These are phyloP conservation scores for Candida dubliniensis DNA, from an alignment of 1,139 yeast genomes.

Conservation along the genomic window DNA sequence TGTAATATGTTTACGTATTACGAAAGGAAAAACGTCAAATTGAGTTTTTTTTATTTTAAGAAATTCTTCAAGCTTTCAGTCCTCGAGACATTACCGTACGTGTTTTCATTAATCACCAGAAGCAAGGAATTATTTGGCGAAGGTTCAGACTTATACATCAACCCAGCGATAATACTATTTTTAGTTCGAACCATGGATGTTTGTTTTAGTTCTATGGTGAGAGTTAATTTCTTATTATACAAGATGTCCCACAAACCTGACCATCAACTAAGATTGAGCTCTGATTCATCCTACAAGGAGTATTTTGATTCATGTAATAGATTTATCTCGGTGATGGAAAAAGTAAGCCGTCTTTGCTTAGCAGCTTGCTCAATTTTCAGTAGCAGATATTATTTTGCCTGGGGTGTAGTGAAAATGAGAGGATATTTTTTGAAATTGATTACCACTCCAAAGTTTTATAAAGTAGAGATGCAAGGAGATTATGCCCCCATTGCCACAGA, in stretches of 20 bases:
- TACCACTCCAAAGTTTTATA: slow-evolving; percentile 31
- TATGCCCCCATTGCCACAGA: slow-evolving; percentile 15
- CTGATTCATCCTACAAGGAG: slow-evolving; percentile 17
- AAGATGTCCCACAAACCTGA: slow-evolving; percentile 15
- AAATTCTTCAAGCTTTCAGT: slow-evolving; percentile 28
- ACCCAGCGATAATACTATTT: slow-evolving; percentile 40
- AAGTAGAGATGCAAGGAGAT: slow-evolving; percentile 17
- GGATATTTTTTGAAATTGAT: slow-evolving; percentile 28
- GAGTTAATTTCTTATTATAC: slow-evolving; percentile 25
- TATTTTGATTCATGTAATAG: slow-evolving; percentile 23
- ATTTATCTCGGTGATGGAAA: slow-evolving; percentile 28
- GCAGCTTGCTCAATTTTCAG: slow-evolving; percentile 34
- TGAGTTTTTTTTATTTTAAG: slow-evolving; percentile 30
- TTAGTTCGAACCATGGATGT: slow-evolving; percentile 39
- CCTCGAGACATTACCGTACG: slow-evolving; percentile 38
- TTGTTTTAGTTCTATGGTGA: slow-evolving; percentile 27
- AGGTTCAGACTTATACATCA: slow-evolving; percentile 35
- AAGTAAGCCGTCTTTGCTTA: slow-evolving; percentile 34
- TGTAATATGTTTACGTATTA: slow-evolving; percentile 35
- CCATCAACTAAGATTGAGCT: slow-evolving; percentile 16
- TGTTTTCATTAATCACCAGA: slow-evolving; percentile 26
- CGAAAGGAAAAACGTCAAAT: slow-evolving; percentile 24
- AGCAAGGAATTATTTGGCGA: slow-evolving; percentile 26
- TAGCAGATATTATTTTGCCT: slow-evolving; percentile 48
- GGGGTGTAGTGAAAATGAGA: slow-evolving; percentile 47